Percentiles rank a stretch among this genome's conserved stretches.
These are phyloP conservation scores for Microthyrium microscopicum DNA, from an alignment of 2,329 filamentous ascomycete genomes.

Conservation along the genomic window DNA sequence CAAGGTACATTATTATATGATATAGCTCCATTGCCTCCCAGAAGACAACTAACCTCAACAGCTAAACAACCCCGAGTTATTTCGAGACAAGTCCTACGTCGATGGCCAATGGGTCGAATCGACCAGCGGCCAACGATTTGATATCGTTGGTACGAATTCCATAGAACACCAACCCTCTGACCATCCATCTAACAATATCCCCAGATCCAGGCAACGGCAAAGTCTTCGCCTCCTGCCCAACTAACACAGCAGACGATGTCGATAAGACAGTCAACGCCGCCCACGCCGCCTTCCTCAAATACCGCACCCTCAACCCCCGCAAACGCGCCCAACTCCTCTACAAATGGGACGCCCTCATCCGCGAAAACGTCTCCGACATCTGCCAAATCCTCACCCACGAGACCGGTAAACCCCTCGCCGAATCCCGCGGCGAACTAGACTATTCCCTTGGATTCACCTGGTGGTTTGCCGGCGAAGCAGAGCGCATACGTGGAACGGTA, in stretches of 20 bases:
- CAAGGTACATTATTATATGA: too few relatives aligned
- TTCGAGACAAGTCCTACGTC: slow-evolving; percentile 31
- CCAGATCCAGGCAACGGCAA: slow-evolving; percentile 35
- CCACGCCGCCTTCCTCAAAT: slow-evolving; percentile 43
- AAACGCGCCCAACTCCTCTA: slow-evolving; percentile 44
- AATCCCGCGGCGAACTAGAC: slow-evolving; percentile 36
- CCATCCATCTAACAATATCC: not conserved
- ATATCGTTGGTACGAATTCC: slow-evolving; percentile 25
- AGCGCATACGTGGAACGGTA: slow-evolving; percentile 45
- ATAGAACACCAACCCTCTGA: not conserved
- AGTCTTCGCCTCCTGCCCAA: slow-evolving; percentile 30
- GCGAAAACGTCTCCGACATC: slow-evolving; percentile 44
- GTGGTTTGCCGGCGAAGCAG: slow-evolving; percentile 44
- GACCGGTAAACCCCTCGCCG: slow-evolving; percentile 35
- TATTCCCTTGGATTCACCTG: slow-evolving; percentile 37
- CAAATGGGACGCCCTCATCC: slow-evolving; percentile 49
- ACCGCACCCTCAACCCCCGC: slow-evolving; percentile 42
- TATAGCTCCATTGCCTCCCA: not conserved
- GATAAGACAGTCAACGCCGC: slow-evolving; percentile 42
- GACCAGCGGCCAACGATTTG: slow-evolving; percentile 33
- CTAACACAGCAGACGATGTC: slow-evolving; percentile 40
- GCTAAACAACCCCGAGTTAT: slow-evolving; percentile 30
- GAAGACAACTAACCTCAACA: slow-evolving; percentile 11
- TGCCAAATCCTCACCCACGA: slow-evolving; percentile 46
- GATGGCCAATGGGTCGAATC: slow-evolving; percentile 33